phyloP scores from a whole-genome alignment of 1,284 basidiomycete species.

The Ceratobasidium sp. region DNA sequence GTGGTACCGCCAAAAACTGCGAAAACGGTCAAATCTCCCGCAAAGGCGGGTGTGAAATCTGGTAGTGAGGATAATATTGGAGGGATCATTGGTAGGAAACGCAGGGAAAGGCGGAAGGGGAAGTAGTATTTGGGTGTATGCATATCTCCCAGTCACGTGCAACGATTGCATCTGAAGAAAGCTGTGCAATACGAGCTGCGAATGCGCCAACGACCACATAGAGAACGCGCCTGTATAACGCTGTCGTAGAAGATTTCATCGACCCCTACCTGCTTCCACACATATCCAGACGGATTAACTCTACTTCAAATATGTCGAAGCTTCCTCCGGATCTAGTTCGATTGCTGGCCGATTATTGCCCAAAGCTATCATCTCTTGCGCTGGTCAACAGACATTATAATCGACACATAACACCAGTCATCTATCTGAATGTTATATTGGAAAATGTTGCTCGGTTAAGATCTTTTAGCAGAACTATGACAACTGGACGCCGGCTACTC shows the following conservation, averaged over 20 bases:
- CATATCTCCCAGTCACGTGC: too few species aligned
- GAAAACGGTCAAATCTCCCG: constrained; percentile 15
- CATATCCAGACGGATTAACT: too few species aligned
- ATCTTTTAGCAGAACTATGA: not conserved
- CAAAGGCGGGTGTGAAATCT: not conserved
- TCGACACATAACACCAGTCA: not conserved
- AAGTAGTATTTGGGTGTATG: too few species aligned
- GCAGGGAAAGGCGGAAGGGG: constrained; percentile 49
- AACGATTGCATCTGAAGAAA: too few species aligned
- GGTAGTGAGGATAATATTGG: constrained; percentile 46
- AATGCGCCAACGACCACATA: too few species aligned
- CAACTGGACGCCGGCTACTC: not conserved
- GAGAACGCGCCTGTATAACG: too few species aligned
- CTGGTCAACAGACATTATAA: not conserved
- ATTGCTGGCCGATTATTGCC: not conserved
- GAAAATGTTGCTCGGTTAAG: not conserved
- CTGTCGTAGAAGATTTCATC: too few species aligned
- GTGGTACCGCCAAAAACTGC: not conserved
- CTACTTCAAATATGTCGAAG: not conserved
- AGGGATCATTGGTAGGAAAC: constrained; percentile 51
- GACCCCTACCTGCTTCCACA: too few species aligned
- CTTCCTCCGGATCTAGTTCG: not conserved
- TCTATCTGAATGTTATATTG: not conserved
- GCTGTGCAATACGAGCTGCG: too few species aligned
- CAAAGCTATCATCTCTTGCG: not conserved